phyloP scores from a whole-genome alignment of 495 filamentous ascomycete species.

The Trichoderma parareesei region DNA sequence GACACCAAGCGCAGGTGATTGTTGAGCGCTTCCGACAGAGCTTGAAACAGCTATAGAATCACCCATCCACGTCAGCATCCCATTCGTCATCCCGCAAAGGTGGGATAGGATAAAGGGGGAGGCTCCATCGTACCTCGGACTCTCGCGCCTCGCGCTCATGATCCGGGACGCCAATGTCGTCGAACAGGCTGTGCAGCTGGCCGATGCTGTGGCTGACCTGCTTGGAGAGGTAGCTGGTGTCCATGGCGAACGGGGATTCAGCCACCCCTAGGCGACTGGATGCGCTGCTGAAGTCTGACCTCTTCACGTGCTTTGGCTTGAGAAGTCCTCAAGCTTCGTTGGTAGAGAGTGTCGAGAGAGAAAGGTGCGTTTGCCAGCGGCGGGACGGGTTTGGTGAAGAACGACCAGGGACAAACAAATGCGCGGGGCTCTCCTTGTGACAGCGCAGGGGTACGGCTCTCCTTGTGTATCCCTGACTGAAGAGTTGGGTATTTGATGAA shows the following conservation, averaged over 20 bases:
- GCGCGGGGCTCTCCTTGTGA: slow-evolving; percentile 2
- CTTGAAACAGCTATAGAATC: slow-evolving; percentile 65
- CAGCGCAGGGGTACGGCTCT: neutral
- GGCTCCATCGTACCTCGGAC: slow-evolving; percentile 55
- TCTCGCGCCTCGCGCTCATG: slow-evolving; percentile 88
- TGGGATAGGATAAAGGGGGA: neutral
- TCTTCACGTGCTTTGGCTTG: neutral
- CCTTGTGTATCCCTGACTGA: neutral
- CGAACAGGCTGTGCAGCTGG: slow-evolving; percentile 87
- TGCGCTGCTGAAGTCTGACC: neutral
- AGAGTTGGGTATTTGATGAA: neutral
- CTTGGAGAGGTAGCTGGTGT: slow-evolving; percentile 82
- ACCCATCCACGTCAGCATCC: slow-evolving; percentile 17
- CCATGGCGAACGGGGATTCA: slow-evolving; percentile 46
- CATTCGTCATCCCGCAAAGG: neutral
- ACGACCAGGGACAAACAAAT: neutral
- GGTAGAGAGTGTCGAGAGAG: neutral
- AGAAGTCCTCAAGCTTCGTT: neutral
- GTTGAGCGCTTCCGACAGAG: slow-evolving; percentile 78
- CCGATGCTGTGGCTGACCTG: slow-evolving; percentile 88
- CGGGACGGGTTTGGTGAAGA: neutral
- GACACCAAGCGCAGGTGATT: slow-evolving; percentile 75
- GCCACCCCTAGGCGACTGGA: neutral
- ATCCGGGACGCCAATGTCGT: slow-evolving; percentile 85
- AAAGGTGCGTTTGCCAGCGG: no score